Evolutionary conservation across 208 protist genomes (phyloP), one percentile per base, ranked within the genome.

Genomic region (Crithidia fasciculata): DNA sequence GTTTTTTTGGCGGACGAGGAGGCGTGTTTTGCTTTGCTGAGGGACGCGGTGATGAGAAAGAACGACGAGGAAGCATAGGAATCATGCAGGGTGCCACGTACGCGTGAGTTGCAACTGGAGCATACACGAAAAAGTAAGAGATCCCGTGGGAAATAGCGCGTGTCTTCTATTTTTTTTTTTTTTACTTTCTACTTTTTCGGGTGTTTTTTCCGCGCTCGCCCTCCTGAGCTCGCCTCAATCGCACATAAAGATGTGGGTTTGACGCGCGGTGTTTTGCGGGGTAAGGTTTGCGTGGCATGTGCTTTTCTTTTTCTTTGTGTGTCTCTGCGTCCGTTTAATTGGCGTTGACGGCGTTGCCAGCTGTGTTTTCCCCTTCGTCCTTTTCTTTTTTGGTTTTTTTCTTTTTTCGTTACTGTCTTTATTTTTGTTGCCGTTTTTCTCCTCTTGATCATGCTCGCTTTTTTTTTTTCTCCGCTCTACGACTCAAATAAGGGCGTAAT

Each of bases 401-500:
- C 39, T 36, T 4, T 45, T 45, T 37, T 9, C 56, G 28, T 49
- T 64, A 18, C 53, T 18, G 41, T 67, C 43, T 55, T 4, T 62
- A 43, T 47, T 47, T 69, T 64, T 77, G 57, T 71, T 65, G 44
- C 19, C 53, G 53, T 41, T 74, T 52, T 68, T 70, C 54, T 78
- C 2, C 36, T 69, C 61, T 66, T 73, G 49, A 13, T 63, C 52
- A 49, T 71, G 50, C 37, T 58, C 16, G 53, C 60, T 39, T 45
- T 62, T 7, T 53, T 53, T 59, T 16, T 41, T 54, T 28, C 28
- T 28, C 28, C 28, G 28, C 1, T 28, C 28, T 28, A 28, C 28
- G 28, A 28, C 28, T 28, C 28, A 28, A 28, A 28, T 28, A 28
- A 28, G 28, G 1, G 28, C 28, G 0, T 28, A 28, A 28, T 28